Evolutionary conservation across 345 rosid genomes (phyloP).

Genomic region (Sisymbrium altissimum): DNA sequence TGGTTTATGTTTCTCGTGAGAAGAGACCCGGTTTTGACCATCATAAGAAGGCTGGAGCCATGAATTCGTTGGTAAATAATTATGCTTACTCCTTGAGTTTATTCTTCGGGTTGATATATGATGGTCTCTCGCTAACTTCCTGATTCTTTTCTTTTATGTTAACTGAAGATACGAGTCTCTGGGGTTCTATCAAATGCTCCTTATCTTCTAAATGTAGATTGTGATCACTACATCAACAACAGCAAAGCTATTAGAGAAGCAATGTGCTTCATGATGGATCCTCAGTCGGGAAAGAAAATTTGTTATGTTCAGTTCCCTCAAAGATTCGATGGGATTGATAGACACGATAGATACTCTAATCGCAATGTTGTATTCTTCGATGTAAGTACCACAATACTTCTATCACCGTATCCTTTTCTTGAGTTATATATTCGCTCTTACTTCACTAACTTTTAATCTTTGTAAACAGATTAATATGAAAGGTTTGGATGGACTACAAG

Average conservation of each 20-base stretch:
- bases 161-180: slow-evolving; percentile 58
- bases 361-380: slow-evolving; percentile 82
- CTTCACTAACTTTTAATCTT: neutral
- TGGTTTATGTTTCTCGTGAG: slow-evolving; percentile 88
- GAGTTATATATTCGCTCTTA: neutral
- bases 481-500: slow-evolving; percentile 91
- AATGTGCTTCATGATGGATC: slow-evolving; percentile 92
- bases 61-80: slow-evolving; percentile 71
- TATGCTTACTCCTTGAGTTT: neutral
- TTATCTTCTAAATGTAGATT: slow-evolving; percentile 70
- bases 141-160: slow-evolving; percentile 8
- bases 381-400: slow-evolving; percentile 40
- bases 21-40: slow-evolving; percentile 94
- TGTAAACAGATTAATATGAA: slow-evolving; percentile 84
- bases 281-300: slow-evolving; percentile 65
- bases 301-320: slow-evolving; percentile 89
- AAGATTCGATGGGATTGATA: slow-evolving; percentile 82
- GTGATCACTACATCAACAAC: slow-evolving; percentile 86
- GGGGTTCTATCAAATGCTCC: slow-evolving; percentile 79
- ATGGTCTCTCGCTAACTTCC: neutral
- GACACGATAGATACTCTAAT: slow-evolving; percentile 70
- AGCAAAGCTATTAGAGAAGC: slow-evolving; percentile 81
- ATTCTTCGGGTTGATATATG: neutral
- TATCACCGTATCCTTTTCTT: neutral
- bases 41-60: slow-evolving; percentile 94